Evolutionary conservation across 805 yeast species (phyloP).

Genomic region (Starmerella sirachaensis): DNA sequence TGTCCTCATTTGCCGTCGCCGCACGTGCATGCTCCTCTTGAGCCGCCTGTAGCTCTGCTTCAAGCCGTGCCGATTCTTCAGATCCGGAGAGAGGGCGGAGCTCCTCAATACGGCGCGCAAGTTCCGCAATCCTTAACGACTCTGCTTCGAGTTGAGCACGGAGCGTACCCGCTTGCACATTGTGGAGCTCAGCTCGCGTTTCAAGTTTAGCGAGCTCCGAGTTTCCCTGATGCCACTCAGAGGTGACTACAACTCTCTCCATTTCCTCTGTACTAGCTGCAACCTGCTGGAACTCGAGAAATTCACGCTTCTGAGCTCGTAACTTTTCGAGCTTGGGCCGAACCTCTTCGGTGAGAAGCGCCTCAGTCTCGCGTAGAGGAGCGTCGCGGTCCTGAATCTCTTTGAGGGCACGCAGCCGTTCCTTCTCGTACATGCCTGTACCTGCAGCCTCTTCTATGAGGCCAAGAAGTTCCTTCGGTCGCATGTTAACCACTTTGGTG

Average conservation of each 20-base stretch:
- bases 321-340: constrained; percentile 81
- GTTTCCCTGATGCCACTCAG: constrained; percentile 39
- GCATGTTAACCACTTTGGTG: constrained; percentile 94
- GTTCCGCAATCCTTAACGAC: background rate
- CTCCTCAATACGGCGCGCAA: constrained; percentile 5
- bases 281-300: constrained; percentile 74
- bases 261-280: constrained; percentile 70
- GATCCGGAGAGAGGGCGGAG: constrained; percentile 4
- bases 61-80: constrained; percentile 7
- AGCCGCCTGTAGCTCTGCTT: constrained; percentile 7
- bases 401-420: constrained; percentile 81
- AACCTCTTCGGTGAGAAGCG: constrained; percentile 69
- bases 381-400: constrained; percentile 86
- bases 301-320: constrained; percentile 68
- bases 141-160: constrained; percentile 18
- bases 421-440: constrained; percentile 86
- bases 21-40: constrained; percentile 11
- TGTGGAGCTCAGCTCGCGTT: constrained; percentile 2
- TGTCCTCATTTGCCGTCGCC: constrained; percentile 9
- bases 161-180: constrained; percentile 25
- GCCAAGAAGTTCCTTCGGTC: constrained; percentile 77
- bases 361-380: constrained; percentile 65
- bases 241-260: constrained; percentile 62
- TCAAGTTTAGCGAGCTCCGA: constrained; percentile 8
- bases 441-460: constrained; percentile 98